Percentiles rank a stretch among this genome's conserved stretches.
phyloP scores from a whole-genome alignment of 1,139 yeast genomes.

The Pichia sp. region DNA sequence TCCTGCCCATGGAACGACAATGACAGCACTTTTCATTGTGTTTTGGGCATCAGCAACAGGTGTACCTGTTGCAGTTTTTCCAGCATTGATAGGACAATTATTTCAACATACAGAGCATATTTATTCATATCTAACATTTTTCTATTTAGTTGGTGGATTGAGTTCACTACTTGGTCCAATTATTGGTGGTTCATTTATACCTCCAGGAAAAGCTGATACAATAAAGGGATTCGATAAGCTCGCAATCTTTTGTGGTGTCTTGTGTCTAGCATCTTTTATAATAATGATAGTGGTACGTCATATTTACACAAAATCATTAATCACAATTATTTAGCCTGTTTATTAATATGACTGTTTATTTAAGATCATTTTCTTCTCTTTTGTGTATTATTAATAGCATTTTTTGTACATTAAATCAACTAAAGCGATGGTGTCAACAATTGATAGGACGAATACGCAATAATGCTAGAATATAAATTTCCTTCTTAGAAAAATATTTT shows the following conservation, averaged over 20 bases:
- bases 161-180: conserved; percentile 30
- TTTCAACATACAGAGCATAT: conserved; percentile 25
- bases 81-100: conserved; percentile 28
- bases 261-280: conserved; percentile 20
- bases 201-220: conserved; percentile 21
- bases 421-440: too few species aligned
- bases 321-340: not conserved
- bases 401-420: too few species aligned
- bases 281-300: conserved; percentile 14
- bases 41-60: conserved; percentile 29
- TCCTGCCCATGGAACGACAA: conserved; percentile 34
- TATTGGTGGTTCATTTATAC: conserved; percentile 29
- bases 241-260: conserved; percentile 25
- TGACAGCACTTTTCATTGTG: conserved; percentile 32
- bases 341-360: too few species aligned
- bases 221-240: conserved; percentile 24
- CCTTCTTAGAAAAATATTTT: too few species aligned
- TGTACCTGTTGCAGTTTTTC: conserved; percentile 27
- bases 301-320: conserved; percentile 12
- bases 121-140: conserved; percentile 26
- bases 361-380: too few species aligned
- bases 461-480: too few species aligned
- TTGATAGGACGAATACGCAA: too few species aligned
- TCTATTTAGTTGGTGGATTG: conserved; percentile 25
- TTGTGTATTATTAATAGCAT: too few species aligned